Evolutionary conservation across 306 rosid genomes (phyloP), one percentile per base, ranked within the genome.

Genomic region (Crataegus laevigata): DNA sequence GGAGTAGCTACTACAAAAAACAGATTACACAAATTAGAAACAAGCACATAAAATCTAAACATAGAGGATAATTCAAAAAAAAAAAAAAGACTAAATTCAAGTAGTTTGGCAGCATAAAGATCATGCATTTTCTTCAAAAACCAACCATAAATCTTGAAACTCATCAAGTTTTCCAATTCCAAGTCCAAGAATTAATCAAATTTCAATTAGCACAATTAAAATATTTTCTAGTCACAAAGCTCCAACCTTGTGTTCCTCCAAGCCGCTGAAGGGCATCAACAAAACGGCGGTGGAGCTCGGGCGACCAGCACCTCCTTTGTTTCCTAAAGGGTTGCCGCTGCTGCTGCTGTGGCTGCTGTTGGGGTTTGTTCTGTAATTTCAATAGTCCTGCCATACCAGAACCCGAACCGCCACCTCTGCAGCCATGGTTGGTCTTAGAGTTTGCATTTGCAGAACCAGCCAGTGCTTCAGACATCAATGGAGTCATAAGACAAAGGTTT

Each of bases 251-350:
- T 73, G 91, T 83, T 74, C 98, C 98, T 15, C 98, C 98, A 21
- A 93, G 97, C 68, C 84, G 91, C 38, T 88, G 92, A 69, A 91
- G 88, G 0, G 96, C 93, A 57, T 91, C 92, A 43, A 89, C 76
- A 64, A 93, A 93, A 11, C 92, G 87, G 28, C 92, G 86, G 28
- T 93, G 96, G 72, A 93, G 96, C 83, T 91, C 96, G 1, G 90
- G 88, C 2, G 97, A 89, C 98, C 98, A 93, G 87, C 93, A 84
- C 8, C 98, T 86, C 74, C 98, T 82, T 63, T 88, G 98, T 67
- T 93, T 93, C 83, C 97, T 88, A 0, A 79, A 74, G 38, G 69
- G 66, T 76, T 85, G 96, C 69, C 78, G 85, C 47, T 72, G 82
- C 55, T 67, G 74, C 64, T 47, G 86, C 71, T 62, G 77, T 9